Base-by-base conservation (phyloP, 2,329 filamentous ascomycete species). In the Epichloe typhina region DNA sequence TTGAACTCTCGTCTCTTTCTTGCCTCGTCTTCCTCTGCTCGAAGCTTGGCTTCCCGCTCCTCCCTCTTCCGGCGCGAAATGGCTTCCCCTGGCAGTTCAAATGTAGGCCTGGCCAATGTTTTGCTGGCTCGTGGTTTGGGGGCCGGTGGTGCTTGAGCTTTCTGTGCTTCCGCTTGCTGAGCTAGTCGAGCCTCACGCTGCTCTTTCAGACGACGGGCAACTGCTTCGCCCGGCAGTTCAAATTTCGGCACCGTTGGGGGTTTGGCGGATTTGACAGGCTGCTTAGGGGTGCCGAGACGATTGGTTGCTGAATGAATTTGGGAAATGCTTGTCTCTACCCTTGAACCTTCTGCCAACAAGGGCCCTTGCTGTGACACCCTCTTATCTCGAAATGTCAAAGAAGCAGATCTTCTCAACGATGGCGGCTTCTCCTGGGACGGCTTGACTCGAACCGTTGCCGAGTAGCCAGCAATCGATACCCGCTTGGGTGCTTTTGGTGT, bases 11-110 rank as follows among this genome's bases (percentile, higher is more conserved):
- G 76, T 50, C 74, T 72, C 62, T 72, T 77, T 23, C 69, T 73
- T 53, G 80, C 76, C 56, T 82, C 79, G 56, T 82, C 79, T 57
- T 80, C 78, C 57, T 82, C 72, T 3, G 71, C 72, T 54, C 68
- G 73, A 42, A 83, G 64, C 55, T 72, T 74, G 52, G 76, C 69
- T 58, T 81, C 73, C 50, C 73, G 70, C 59, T 79, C 69, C 64
- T 82, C 72, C 55, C 74, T 69, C 66, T 80, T 77, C 31, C 71
- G 67, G 2, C 73, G 68, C 3, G 74, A 77, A 47, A 83, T 75
- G 3, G 75, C 76, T 58, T 84, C 81, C 80, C 80, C 80, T 0
- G 80, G 79, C 42, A 84, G 69, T 64, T 83, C 79, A 63, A 83
- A 84, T 5, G 66, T 72, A 11, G 80, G 71, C 23, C 72, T 72